A percentile compares a stretch with the other conserved stretches of the same genome.
These are phyloP conservation scores for Flaveria trinervia DNA, from an alignment of 129 eudicot species.

Conservation along the genomic window DNA sequence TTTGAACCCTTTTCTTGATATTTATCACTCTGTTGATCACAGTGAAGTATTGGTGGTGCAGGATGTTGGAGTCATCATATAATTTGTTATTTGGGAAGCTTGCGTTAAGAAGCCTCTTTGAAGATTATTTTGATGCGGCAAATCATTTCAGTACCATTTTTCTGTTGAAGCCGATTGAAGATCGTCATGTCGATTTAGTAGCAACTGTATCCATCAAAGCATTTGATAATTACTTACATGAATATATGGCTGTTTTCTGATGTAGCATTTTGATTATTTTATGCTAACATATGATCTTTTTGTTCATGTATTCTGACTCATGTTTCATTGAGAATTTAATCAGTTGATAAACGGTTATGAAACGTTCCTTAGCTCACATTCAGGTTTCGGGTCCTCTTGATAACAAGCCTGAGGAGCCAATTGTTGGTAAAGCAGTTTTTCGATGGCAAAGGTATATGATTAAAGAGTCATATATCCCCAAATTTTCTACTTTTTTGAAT, in stretches of 20 bases:
- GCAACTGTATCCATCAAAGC: constrained; percentile 78
- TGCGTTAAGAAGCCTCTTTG: constrained; percentile 73
- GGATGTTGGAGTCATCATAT: constrained; percentile 96
- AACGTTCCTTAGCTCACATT: constrained; percentile 54
- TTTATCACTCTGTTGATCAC: not conserved
- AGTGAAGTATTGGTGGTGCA: constrained; percentile 40
- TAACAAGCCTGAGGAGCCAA: constrained; percentile 68
- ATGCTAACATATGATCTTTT: not conserved
- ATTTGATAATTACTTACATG: constrained; percentile 5
- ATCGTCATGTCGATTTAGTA: constrained; percentile 81
- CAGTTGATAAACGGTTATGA: not conserved
- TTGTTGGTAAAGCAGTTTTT: constrained; percentile 77
- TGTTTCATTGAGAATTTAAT: not conserved
- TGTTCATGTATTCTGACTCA: not conserved
- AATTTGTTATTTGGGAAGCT: constrained; percentile 86
- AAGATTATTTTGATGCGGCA: constrained; percentile 86
- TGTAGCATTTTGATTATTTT: not conserved
- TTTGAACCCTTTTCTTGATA: not conserved
- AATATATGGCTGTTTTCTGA: not conserved
- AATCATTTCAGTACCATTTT: constrained; percentile 77
- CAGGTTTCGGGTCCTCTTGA: constrained; percentile 87
- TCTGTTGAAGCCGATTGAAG: constrained; percentile 90
- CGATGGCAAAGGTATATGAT: constrained; percentile 69
- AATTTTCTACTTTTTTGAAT: not conserved
- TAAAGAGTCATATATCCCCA: not conserved